Percentiles rank a stretch among this genome's conserved stretches.
Conservation (phyloP, 768 basidiomycete genomes). For the Leccinum aurantiacum region DNA sequence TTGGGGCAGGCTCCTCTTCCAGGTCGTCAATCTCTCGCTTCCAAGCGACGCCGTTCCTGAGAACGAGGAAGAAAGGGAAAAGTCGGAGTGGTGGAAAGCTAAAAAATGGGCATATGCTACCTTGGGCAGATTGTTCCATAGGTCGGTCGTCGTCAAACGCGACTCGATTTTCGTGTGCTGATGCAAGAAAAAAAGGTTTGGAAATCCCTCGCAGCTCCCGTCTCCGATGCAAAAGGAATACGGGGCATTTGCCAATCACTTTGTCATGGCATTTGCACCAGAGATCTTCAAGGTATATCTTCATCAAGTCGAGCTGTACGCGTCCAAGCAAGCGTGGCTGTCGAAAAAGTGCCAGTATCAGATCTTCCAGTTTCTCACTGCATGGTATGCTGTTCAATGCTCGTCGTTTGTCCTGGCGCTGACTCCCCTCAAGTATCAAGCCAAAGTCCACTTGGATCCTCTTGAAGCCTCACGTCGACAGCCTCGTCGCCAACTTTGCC, state of each 20-base stretch:
- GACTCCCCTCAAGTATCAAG: constrained; percentile 63
- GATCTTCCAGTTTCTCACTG: constrained; percentile 82
- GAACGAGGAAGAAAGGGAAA: constrained; percentile 74
- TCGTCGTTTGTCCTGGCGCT: constrained; percentile 4
- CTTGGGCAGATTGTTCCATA: constrained; percentile 76
- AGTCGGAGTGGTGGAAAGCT: constrained; percentile 84
- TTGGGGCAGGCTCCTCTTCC: constrained; percentile 84
- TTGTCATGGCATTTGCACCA: constrained; percentile 75
- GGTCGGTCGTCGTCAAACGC: constrained; percentile 35
- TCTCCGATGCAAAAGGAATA: constrained; percentile 69
- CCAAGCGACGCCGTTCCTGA: constrained; percentile 65
- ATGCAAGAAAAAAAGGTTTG: constrained; percentile 50
- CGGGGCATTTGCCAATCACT: constrained; percentile 70
- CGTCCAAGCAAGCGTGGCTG: constrained; percentile 75
- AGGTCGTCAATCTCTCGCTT: constrained; percentile 70
- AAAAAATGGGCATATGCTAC: constrained; percentile 94
- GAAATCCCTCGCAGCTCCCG: constrained; percentile 86
- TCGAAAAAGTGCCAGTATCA: constrained; percentile 83
- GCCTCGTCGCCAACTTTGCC: constrained; percentile 74
- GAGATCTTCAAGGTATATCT: constrained; percentile 85
- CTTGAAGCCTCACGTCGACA: constrained; percentile 82
- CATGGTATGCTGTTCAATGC: constrained; percentile 59
- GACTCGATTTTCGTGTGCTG: constrained; percentile 1
- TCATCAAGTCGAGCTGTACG: constrained; percentile 59
- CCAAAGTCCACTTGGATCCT: constrained; percentile 89